phyloP scores from a whole-genome alignment of 345 rosid species.

The Viola odorata region DNA sequence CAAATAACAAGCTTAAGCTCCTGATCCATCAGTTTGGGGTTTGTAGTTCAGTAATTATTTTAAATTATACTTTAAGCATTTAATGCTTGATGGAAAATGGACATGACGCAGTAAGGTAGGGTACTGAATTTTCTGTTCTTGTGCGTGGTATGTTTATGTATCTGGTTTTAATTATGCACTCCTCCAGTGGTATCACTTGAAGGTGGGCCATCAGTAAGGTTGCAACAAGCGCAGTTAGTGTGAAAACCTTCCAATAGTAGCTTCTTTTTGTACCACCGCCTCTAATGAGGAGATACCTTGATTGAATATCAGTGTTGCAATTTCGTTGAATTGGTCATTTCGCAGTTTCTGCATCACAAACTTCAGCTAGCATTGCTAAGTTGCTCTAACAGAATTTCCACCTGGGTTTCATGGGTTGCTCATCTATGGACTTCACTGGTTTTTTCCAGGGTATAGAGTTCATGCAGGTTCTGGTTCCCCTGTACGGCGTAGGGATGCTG shows the following conservation, averaged over 20 bases:
- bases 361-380: slow-evolving; percentile 9
- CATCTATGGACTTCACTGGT: slow-evolving; percentile 27
- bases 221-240: slow-evolving; percentile 16
- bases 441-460: slow-evolving; percentile 65
- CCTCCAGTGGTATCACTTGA: slow-evolving; percentile 12
- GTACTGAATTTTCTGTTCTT: slow-evolving; percentile 16
- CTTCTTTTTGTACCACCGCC: slow-evolving; percentile 12
- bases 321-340: slow-evolving; percentile 22
- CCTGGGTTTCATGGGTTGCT: slow-evolving; percentile 21
- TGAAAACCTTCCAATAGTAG: slow-evolving; percentile 8
- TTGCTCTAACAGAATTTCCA: slow-evolving; percentile 18
- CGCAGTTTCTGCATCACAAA: slow-evolving; percentile 21
- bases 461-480: slow-evolving; percentile 82
- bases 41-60: slow-evolving; percentile 25
- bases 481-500: slow-evolving; percentile 47
- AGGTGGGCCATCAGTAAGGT: slow-evolving; percentile 17
- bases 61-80: slow-evolving; percentile 12
- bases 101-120: slow-evolving; percentile 21
- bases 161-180: slow-evolving; percentile 15
- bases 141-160: slow-evolving; percentile 15
- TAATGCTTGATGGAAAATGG: slow-evolving; percentile 24
- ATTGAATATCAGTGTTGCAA: slow-evolving; percentile 25
- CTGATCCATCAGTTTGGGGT: slow-evolving; percentile 17
- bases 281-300: slow-evolving; percentile 20
- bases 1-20: not conserved